phyloP scores from a whole-genome alignment of 768 basidiomycete species.

The Exidia glandulosa region DNA sequence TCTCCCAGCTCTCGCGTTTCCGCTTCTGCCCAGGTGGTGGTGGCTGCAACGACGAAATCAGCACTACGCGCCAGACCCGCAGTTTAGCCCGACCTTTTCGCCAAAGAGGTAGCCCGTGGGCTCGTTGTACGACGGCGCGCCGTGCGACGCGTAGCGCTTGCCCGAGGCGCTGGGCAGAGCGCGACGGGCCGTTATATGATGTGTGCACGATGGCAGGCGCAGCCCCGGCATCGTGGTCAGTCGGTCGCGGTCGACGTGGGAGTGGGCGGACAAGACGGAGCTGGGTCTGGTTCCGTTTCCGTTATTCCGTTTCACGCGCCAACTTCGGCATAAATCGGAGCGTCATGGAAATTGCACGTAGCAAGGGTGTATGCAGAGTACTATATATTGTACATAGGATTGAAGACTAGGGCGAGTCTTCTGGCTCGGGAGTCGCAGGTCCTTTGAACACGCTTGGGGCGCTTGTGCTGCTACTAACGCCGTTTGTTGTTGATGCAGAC shows the following conservation, averaged over 20 bases:
- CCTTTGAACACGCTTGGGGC: neutral
- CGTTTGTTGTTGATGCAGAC: neutral
- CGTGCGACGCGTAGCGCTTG: conserved; percentile 17
- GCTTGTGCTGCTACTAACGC: neutral
- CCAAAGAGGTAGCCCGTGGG: conserved; percentile 81
- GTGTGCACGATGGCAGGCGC: neutral
- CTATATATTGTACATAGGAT: neutral
- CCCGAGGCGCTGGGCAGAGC: neutral
- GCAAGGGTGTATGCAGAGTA: neutral
- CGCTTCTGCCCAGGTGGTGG: conserved; percentile 72
- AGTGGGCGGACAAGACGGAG: neutral
- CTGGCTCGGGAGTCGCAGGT: neutral
- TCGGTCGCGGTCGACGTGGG: neutral
- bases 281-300: neutral
- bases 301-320: neutral
- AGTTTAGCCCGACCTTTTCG: conserved; percentile 60
- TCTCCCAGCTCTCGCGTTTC: conserved; percentile 85
- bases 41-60: conserved; percentile 35
- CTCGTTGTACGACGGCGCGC: conserved; percentile 77
- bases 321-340: neutral
- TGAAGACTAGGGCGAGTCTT: neutral
- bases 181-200: neutral
- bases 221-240: neutral
- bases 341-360: neutral
- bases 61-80: neutral